phyloP scores from a whole-genome alignment of 1,284 basidiomycete species.

The Athelia psychrophila region DNA sequence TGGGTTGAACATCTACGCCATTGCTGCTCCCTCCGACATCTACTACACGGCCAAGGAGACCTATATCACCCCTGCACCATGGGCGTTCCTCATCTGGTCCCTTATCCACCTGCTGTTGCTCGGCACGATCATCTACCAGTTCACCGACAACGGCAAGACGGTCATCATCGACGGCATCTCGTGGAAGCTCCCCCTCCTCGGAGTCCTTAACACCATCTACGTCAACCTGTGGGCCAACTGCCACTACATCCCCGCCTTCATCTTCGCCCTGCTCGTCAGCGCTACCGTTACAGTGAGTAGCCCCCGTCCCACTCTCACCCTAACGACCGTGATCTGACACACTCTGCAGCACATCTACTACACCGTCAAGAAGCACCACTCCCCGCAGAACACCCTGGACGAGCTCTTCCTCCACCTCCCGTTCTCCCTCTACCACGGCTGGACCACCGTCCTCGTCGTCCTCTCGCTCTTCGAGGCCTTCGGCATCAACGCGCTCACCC shows the following conservation, averaged over 20 bases:
- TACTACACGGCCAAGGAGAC: constrained; percentile 77
- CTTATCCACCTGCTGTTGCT: constrained; percentile 86
- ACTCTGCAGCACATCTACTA: constrained; percentile 80
- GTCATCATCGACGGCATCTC: constrained; percentile 83
- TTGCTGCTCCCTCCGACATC: constrained; percentile 68
- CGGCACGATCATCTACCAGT: constrained; percentile 89
- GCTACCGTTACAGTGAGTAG: constrained; percentile 66
- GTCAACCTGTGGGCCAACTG: constrained; percentile 74
- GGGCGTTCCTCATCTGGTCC: constrained; percentile 85
- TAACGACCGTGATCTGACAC: constrained; percentile 7
- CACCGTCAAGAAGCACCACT: constrained; percentile 83
- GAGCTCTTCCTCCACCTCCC: constrained; percentile 85
- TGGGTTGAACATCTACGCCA: constrained; percentile 86
- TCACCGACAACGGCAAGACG: constrained; percentile 76
- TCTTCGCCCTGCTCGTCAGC: constrained; percentile 84
- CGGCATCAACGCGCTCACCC: constrained; percentile 68
- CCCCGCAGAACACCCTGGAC: constrained; percentile 60
- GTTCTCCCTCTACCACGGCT: constrained; percentile 93
- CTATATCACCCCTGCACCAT: constrained; percentile 88
- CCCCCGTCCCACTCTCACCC: not conserved
- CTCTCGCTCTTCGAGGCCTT: constrained; percentile 91
- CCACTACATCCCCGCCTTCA: constrained; percentile 79
- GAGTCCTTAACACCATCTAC: constrained; percentile 82
- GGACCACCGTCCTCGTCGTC: constrained; percentile 90
- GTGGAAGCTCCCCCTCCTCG: constrained; percentile 88